Evolutionary conservation across 108 stramenopile species (phyloP).

Genomic region (Cyclotella baltica): DNA sequence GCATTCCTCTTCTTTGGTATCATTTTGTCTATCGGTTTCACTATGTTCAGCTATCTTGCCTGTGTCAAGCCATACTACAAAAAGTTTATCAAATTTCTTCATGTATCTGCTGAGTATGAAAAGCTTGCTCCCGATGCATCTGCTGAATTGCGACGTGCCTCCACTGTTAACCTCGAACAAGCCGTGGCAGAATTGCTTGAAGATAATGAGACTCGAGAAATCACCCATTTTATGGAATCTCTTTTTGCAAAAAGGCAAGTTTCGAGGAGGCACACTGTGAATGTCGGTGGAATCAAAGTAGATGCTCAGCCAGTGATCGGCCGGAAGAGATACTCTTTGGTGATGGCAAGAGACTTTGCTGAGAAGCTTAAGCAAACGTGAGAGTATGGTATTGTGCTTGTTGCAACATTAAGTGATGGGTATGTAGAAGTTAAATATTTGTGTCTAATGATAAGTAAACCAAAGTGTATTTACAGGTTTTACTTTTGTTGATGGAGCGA

Average conservation of each 20-base stretch:
- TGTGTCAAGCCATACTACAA: slow-evolving; percentile 38
- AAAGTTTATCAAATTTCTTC: slow-evolving; percentile 33
- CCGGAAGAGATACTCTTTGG: not conserved
- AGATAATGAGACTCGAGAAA: slow-evolving; percentile 4
- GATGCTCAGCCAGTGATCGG: not conserved
- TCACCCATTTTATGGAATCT: slow-evolving; percentile 1
- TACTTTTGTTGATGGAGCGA: not conserved
- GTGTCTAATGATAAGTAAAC: not conserved
- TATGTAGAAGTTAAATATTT: not conserved
- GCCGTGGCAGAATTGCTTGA: slow-evolving; percentile 19
- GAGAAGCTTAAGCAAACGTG: slow-evolving; percentile 6
- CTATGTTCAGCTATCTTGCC: slow-evolving; percentile 3
- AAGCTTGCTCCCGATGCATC: slow-evolving; percentile 15
- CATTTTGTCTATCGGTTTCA: slow-evolving; percentile 9
- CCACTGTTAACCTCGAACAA: slow-evolving; percentile 12
- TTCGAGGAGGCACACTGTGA: slow-evolving; percentile 15
- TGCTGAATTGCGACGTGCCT: slow-evolving; percentile 8
- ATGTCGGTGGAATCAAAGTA: not conserved
- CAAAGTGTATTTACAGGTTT: not conserved
- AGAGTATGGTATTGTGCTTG: too few species aligned
- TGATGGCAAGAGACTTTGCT: slow-evolving; percentile 4
- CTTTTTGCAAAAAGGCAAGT: not conserved
- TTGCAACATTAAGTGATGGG: not conserved
- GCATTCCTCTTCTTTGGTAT: slow-evolving; percentile 19
- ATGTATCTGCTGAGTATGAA: slow-evolving; percentile 38